Conservation (phyloP, 129 eudicot species). For the Chrysanthemum lavandulifolium region DNA sequence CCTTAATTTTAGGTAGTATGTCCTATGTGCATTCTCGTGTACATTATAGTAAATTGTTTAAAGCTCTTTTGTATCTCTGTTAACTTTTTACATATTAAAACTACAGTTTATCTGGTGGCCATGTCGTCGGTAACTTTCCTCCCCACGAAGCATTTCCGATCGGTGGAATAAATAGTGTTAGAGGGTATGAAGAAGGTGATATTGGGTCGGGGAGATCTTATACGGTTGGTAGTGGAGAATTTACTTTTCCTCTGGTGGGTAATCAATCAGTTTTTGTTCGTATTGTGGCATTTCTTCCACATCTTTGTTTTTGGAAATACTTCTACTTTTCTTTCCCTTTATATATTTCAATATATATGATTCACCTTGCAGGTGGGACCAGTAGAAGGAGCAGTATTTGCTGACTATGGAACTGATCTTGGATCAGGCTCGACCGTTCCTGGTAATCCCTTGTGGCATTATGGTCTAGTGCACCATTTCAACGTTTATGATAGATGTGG, state of each 20-base stretch:
- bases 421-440: slow-evolving; percentile 90
- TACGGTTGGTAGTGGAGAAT: slow-evolving; percentile 89
- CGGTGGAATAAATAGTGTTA: slow-evolving; percentile 96
- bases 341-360: background rate
- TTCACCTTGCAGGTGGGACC: slow-evolving; percentile 61
- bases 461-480: background rate
- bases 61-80: background rate
- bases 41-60: background rate
- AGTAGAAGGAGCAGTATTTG: slow-evolving; percentile 80
- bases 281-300: background rate
- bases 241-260: slow-evolving; percentile 89
- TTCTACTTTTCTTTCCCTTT: background rate
- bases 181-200: slow-evolving; percentile 99
- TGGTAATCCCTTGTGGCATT: slow-evolving; percentile 42
- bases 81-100: background rate
- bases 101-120: slow-evolving; percentile 88
- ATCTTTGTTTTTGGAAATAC: background rate
- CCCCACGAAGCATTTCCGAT: slow-evolving; percentile 97
- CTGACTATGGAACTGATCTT: slow-evolving; percentile 94
- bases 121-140: slow-evolving; percentile 89
- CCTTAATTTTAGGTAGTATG: slow-evolving; percentile 53
- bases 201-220: slow-evolving; percentile 96
- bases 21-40: slow-evolving; percentile 3
- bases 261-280: background rate
- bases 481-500: background rate